Conservation (phyloP, 345 rosid genomes). For the Salix purpurea region DNA sequence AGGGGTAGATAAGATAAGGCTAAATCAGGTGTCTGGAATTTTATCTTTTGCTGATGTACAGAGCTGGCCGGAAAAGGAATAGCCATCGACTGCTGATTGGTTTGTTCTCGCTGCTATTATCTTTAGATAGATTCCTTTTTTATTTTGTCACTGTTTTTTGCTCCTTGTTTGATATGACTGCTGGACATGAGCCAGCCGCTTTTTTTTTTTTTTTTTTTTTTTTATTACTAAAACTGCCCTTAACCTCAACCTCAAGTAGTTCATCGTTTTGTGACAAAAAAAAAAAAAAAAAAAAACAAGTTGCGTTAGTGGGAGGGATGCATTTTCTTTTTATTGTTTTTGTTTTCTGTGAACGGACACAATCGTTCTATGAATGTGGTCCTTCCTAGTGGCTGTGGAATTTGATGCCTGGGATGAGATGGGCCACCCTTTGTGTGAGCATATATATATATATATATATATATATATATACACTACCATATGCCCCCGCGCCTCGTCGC, state of each 20-base stretch:
- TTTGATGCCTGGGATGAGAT: not conserved
- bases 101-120: constrained; percentile 4
- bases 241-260: constrained; percentile 3
- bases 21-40: constrained; percentile 30
- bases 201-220: not conserved
- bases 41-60: constrained; percentile 44
- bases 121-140: constrained; percentile 1
- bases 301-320: constrained; percentile 1
- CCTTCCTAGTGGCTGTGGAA: not conserved
- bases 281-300: constrained; percentile 10
- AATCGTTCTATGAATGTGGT: not conserved
- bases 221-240: too few relatives aligned
- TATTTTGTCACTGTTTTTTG: constrained; percentile 16
- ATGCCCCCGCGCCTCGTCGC: too few relatives aligned
- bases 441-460: too few relatives aligned
- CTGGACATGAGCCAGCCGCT: constrained; percentile 23
- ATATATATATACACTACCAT: too few relatives aligned
- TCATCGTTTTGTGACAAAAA: not conserved
- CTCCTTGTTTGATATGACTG: constrained; percentile 14
- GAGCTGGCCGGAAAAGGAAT: constrained; percentile 27
- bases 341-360: not conserved
- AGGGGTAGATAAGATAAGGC: constrained; percentile 19
- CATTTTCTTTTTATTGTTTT: not conserved
- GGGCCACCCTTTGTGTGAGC: not conserved
- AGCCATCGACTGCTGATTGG: constrained; percentile 1